Base-by-base conservation (phyloP, 306 rosid genomes). In the Morella rubra region DNA sequence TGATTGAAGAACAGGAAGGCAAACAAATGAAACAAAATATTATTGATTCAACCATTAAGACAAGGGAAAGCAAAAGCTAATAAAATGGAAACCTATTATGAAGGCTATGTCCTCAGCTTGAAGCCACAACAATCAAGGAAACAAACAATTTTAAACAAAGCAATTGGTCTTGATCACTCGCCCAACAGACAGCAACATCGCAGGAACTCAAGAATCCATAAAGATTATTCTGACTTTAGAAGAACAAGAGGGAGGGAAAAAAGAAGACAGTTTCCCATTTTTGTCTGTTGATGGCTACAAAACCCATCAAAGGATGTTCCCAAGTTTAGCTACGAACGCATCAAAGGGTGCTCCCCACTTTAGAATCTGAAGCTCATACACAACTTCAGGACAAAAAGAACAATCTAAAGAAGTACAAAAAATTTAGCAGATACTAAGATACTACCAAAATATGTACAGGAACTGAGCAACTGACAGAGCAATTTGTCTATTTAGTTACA, bases 1-100 rank as follows among this genome's bases (percentile, higher is more conserved):
- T 46, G 15, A 40, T 44, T 53, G 27, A 5, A 75, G 69, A 45
- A 60, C 15, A 73, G 53, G 73, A 45, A 78, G 73, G 69, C 60
- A 69, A 79, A 19, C 81, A 73, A 40, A 1, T 32, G 54, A 27
- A 51, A 22, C 13, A 61, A 44, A 49, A 40, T 59, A 15, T 44
- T 20, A 19, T 13, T 27, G 45, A 78, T 60, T 19, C 5, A 37
- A 46, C 27, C 27, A 41, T 59, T 15, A 56, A 44, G 70, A 24
- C 11, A 8, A 70, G 53, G 51, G 52, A 4, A 10, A 51, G 22
- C 19, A 71, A 18, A 51, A 52, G 61, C 46, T 52, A 18, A 50
- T 24, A 16, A 59, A 27, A 59, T 59, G 1, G 65, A 59, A 58
- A 24, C 69, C 40, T 15, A 15, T 64, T 45, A 64, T 0, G 9